Conservation (phyloP, 2,329 filamentous ascomycete genomes). For the Hortaea werneckii region DNA sequence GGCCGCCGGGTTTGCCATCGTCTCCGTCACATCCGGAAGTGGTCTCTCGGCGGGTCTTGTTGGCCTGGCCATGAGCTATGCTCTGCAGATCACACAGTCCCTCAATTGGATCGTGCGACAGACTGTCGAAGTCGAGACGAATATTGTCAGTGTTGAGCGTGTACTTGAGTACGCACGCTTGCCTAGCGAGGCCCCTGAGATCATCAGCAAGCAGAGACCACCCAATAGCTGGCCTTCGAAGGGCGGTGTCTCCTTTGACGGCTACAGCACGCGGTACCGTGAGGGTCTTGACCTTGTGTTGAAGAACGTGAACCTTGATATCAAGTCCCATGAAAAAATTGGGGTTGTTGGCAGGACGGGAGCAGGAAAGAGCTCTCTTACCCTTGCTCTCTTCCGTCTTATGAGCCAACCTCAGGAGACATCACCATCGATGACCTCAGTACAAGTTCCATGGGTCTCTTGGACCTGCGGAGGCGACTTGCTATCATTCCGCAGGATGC, state of each 20-base stretch:
- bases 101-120: slow-evolving; percentile 99
- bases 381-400: slow-evolving; percentile 85
- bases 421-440: slow-evolving; percentile 86
- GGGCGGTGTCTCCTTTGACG: slow-evolving; percentile 79
- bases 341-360: slow-evolving; percentile 94
- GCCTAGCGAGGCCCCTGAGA: slow-evolving; percentile 88
- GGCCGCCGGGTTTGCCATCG: slow-evolving; percentile 70
- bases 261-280: slow-evolving; percentile 90
- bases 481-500: slow-evolving; percentile 98
- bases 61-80: slow-evolving; percentile 93
- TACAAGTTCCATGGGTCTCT: slow-evolving; percentile 78
- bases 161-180: slow-evolving; percentile 90
- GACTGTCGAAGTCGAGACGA: slow-evolving; percentile 99
- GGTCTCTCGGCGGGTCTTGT: slow-evolving; percentile 62
- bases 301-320: slow-evolving; percentile 82
- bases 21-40: slow-evolving; percentile 62
- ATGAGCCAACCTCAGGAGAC: slow-evolving; percentile 77
- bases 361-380: slow-evolving; percentile 90
- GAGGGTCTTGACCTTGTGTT: slow-evolving; percentile 82
- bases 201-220: slow-evolving; percentile 77
- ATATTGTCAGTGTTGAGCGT: slow-evolving; percentile 96
- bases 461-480: slow-evolving; percentile 78
- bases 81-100: slow-evolving; percentile 90
- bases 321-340: slow-evolving; percentile 96
- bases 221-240: slow-evolving; percentile 84